phyloP scores from a whole-genome alignment of 2,329 filamentous ascomycete species.

The Aureobasidium melanogenum region DNA sequence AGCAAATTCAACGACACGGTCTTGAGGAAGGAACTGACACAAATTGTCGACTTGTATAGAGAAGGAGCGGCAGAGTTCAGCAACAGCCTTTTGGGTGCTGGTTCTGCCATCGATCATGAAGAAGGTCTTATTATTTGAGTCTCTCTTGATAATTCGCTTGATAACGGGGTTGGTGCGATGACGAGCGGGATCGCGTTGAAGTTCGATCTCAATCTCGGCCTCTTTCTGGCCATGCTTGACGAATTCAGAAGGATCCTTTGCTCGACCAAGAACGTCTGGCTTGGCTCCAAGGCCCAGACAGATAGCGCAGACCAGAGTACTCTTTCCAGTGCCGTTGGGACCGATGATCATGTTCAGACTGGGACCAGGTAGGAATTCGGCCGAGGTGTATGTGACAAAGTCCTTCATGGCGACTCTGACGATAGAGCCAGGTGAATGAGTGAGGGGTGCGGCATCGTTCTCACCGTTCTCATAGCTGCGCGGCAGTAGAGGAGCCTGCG shows the following conservation, averaged over 20 bases:
- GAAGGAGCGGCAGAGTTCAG: constrained; percentile 58
- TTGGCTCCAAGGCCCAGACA: constrained; percentile 84
- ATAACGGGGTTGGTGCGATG: constrained; percentile 63
- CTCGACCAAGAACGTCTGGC: constrained; percentile 73
- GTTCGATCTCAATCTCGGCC: constrained; percentile 83
- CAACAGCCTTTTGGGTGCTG: constrained; percentile 53
- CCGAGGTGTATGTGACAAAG: constrained; percentile 91
- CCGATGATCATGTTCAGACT: constrained; percentile 98
- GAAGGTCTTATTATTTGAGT: constrained; percentile 56
- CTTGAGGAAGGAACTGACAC: constrained; percentile 93
- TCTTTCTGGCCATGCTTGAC: constrained; percentile 79
- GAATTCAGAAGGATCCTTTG: constrained; percentile 77
- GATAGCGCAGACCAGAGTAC: constrained; percentile 92
- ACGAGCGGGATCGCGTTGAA: constrained; percentile 52
- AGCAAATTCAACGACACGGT: constrained; percentile 91
- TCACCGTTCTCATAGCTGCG: constrained; percentile 24
- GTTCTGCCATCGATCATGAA: constrained; percentile 67
- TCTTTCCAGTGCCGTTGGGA: constrained; percentile 97
- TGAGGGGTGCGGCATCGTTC: constrained; percentile 14
- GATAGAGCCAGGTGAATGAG: constrained; percentile 68
- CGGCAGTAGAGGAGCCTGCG: constrained; percentile 22
- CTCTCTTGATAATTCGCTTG: constrained; percentile 65
- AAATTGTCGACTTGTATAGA: constrained; percentile 96
- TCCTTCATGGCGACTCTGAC: constrained; percentile 76
- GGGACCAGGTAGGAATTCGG: constrained; percentile 84